phyloP scores from a whole-genome alignment of 306 rosid species.

The Prinsepia uniflora region DNA sequence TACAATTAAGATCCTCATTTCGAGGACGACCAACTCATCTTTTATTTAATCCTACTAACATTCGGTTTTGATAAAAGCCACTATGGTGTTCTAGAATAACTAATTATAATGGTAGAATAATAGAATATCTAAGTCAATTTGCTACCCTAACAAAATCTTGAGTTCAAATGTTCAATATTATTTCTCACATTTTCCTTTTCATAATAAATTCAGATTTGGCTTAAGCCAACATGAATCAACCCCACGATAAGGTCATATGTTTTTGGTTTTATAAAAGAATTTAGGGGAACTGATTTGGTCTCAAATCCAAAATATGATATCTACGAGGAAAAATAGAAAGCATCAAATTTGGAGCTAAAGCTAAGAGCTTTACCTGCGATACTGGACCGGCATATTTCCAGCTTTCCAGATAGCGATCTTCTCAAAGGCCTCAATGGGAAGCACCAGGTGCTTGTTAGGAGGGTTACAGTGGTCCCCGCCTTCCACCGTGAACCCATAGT shows the following conservation, averaged over 20 bases:
- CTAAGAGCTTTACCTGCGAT: slow-evolving; percentile 54
- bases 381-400: slow-evolving; percentile 90
- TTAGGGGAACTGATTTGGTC: not conserved
- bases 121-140: no score
- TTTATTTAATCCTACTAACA: not conserved
- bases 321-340: slow-evolving; percentile 1
- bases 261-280: no score
- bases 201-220: not conserved
- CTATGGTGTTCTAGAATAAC: no score
- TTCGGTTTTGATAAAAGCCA: not conserved
- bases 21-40: no score
- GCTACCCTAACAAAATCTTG: not conserved
- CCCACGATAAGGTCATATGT: no score
- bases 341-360: not conserved
- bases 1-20: not conserved
- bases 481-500: slow-evolving; percentile 71
- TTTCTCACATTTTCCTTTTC: not conserved
- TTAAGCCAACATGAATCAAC: not conserved
- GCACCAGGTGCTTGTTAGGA: slow-evolving; percentile 81
- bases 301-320: not conserved
- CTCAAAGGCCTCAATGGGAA: slow-evolving; percentile 90
- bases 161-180: not conserved
- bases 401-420: slow-evolving; percentile 98
- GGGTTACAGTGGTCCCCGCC: slow-evolving; percentile 92
- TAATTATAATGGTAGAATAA: no score